Conservation (phyloP, 768 basidiomycete genomes). For the Mycena polygramma region DNA sequence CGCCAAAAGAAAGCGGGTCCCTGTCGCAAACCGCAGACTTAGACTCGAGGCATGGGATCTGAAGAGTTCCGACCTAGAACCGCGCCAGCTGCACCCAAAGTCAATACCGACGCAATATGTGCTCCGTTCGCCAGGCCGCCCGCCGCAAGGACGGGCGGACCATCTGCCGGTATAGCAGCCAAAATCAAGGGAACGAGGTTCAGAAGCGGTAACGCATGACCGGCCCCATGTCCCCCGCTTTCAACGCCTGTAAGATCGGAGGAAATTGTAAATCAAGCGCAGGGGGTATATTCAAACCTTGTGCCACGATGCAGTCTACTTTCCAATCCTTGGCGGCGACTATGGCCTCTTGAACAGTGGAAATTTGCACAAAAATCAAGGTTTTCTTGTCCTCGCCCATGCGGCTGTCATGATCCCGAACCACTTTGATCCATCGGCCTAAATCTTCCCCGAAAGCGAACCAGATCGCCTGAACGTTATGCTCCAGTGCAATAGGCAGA, state of each 20-base stretch:
- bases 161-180: slow-evolving; percentile 53
- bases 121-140: slow-evolving; percentile 78
- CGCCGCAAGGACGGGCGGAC: slow-evolving; percentile 75
- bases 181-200: slow-evolving; percentile 71
- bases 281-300: slow-evolving; percentile 63
- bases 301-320: slow-evolving; percentile 81
- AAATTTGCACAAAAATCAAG: slow-evolving; percentile 75
- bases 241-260: slow-evolving; percentile 68
- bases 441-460: slow-evolving; percentile 76
- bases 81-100: slow-evolving; percentile 76
- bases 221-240: slow-evolving; percentile 82
- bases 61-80: slow-evolving; percentile 52
- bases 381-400: slow-evolving; percentile 57
- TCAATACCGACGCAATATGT: slow-evolving; percentile 75
- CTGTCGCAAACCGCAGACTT: slow-evolving; percentile 41
- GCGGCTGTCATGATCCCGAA: slow-evolving; percentile 67
- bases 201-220: slow-evolving; percentile 68
- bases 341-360: slow-evolving; percentile 69
- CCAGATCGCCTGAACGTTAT: slow-evolving; percentile 77
- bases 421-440: slow-evolving; percentile 69
- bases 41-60: not conserved
- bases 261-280: slow-evolving; percentile 12
- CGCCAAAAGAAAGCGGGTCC: slow-evolving; percentile 82
- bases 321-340: slow-evolving; percentile 75
- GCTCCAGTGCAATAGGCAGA: slow-evolving; percentile 65